Percentiles rank a stretch among this genome's conserved stretches.
These are phyloP conservation scores for Pistacia integerrima DNA, from an alignment of 345 rosid genomes.

Conservation along the genomic window DNA sequence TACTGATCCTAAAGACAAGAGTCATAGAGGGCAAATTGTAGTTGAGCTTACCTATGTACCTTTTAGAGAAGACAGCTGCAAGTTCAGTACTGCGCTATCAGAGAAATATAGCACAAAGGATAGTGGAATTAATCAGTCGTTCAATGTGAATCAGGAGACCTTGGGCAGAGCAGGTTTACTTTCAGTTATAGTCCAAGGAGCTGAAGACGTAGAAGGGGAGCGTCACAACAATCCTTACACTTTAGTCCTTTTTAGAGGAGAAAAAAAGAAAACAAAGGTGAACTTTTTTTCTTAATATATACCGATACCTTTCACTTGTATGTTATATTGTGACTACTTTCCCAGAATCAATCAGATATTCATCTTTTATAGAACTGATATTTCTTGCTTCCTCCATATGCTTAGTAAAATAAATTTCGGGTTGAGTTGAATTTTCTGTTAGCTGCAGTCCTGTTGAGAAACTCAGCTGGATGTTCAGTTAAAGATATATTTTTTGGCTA, in stretches of 20 bases:
- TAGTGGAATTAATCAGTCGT: constrained; percentile 34
- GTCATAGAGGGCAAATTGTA: constrained; percentile 55
- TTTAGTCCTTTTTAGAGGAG: constrained; percentile 62
- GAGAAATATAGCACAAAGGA: constrained; percentile 34
- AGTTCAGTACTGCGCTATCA: constrained; percentile 19
- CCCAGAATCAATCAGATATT: not conserved
- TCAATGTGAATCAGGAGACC: constrained; percentile 31
- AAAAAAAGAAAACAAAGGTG: constrained; percentile 74
- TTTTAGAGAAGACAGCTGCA: constrained; percentile 58
- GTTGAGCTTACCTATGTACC: constrained; percentile 67
- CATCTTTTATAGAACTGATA: too few relatives aligned
- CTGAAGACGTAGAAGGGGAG: constrained; percentile 70
- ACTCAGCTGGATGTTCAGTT: not conserved
- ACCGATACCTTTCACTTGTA: not conserved
- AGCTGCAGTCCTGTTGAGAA: not conserved
- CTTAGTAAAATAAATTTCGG: not conserved
- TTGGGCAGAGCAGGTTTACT: constrained; percentile 61
- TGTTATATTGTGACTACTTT: not conserved
- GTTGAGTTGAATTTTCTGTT: not conserved
- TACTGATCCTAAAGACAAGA: constrained; percentile 49
- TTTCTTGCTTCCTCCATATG: not conserved
- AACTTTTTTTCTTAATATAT: not conserved
- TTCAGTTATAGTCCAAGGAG: constrained; percentile 58
- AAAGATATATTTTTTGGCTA: not conserved
- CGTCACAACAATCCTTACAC: constrained; percentile 69